Evolutionary conservation across 2,329 filamentous ascomycete genomes (phyloP).

Genomic region (Teratosphaeria zuluensis): DNA sequence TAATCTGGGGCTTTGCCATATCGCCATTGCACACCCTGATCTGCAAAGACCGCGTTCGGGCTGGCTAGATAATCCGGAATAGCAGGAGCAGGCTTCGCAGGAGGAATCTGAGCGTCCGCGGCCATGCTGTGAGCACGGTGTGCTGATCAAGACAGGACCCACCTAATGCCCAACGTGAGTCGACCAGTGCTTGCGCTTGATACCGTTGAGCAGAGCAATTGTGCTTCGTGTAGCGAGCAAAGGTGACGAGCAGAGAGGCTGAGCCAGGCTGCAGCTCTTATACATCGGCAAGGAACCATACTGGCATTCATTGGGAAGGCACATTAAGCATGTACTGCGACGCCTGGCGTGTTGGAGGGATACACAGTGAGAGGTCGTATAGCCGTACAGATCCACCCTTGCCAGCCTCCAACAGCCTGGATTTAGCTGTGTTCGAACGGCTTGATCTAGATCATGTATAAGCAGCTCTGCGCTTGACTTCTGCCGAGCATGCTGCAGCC

Average conservation of each 20-base stretch:
- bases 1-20: conserved; percentile 55
- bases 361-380: not conserved
- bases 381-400: not conserved
- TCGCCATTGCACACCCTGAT: conserved; percentile 47
- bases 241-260: not conserved
- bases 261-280: not conserved
- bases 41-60: conserved; percentile 49
- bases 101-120: conserved; percentile 13
- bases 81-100: conserved; percentile 23
- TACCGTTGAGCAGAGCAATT: not conserved
- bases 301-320: not conserved
- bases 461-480: not conserved
- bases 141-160: not conserved
- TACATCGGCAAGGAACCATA: not conserved
- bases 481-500: not conserved
- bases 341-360: conserved; percentile 1
- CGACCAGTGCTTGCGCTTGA: not conserved
- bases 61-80: conserved; percentile 51
- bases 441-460: conserved; percentile 1
- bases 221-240: not conserved
- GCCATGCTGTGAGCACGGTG: conserved; percentile 13
- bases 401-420: not conserved
- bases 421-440: not conserved
- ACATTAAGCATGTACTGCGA: not conserved
- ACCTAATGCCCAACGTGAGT: not conserved